Percentiles rank a stretch among this genome's conserved stretches.
phyloP scores from a whole-genome alignment of 257 asterid genomes.

The Perilla frutescens region DNA sequence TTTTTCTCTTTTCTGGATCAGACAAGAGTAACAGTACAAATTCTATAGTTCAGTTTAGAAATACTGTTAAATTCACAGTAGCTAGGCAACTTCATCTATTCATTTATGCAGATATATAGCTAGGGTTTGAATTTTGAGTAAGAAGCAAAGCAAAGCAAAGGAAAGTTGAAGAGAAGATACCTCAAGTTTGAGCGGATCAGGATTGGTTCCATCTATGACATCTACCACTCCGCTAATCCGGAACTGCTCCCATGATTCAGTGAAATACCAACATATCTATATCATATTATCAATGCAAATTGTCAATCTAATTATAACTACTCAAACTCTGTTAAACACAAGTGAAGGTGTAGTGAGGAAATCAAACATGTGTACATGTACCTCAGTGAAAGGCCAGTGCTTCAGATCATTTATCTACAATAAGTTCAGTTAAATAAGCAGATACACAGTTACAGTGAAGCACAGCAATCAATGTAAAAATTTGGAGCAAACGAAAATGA shows the following conservation, averaged over 20 bases:
- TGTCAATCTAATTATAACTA: background rate
- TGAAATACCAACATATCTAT: slow-evolving; percentile 94
- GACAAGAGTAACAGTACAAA: slow-evolving; percentile 6
- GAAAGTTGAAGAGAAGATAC: slow-evolving; percentile 36
- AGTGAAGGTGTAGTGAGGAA: background rate
- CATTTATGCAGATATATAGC: background rate
- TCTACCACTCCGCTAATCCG: slow-evolving; percentile 79
- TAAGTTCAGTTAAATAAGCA: too few species aligned
- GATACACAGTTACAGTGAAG: too few species aligned
- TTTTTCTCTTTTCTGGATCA: slow-evolving; percentile 76
- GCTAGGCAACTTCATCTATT: background rate
- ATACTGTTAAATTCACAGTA: background rate
- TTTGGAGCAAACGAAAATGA: background rate
- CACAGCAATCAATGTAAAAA: too few species aligned
- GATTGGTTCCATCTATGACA: slow-evolving; percentile 64
- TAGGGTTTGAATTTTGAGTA: too few species aligned
- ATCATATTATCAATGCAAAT: slow-evolving; percentile 7
- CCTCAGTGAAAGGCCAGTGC: slow-evolving; percentile 89
- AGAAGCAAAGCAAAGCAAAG: too few species aligned
- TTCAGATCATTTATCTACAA: slow-evolving; percentile 84
- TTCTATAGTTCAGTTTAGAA: background rate
- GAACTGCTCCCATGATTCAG: slow-evolving; percentile 94
- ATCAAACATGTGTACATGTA: slow-evolving; percentile 25
- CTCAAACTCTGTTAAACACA: background rate
- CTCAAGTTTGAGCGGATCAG: slow-evolving; percentile 70